Evolutionary conservation across 768 basidiomycete species (phyloP), one percentile per base, ranked within the genome.

Genomic region (Lactifluus rugatus): DNA sequence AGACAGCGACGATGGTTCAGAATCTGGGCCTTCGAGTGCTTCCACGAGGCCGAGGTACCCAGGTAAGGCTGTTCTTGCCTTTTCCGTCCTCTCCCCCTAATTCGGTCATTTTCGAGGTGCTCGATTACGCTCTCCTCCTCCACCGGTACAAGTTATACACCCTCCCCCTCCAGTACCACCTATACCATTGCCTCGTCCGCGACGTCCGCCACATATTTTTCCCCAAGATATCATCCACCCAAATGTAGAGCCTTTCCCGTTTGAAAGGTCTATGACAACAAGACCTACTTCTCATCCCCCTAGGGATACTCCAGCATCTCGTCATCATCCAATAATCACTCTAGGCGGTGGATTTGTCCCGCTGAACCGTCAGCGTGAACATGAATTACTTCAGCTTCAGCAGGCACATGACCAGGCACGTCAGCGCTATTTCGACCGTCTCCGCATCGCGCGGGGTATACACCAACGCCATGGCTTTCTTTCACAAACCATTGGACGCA

Each of bases 341-440:
- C 68, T 87, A 23, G 85, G 85, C 8, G 85, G 85, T 21, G 85
- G 81, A 2, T 63, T 86, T 3, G 70, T 85, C 6, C 74, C 83
- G 10, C 65, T 72, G 17, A 70, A 70, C 42, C 67, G 71, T 13
- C 72, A 63, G 19, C 56, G 50, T 4, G 53, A 59, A 16, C 48
- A 28, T 17, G 58, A 65, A 23, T 45, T 51, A 42, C 8, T 64
- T 56, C 31, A 57, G 56, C 46, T 47, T 39, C 52, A 56, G 50
- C 48, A 51, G 26, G 54, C 28, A 31, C 58, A 31, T 37, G 57
- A 48, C 47, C 64, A 32, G 42, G 44, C 50, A 16, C 50, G 60
- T 47, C 37, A 62, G 51, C 49, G 44, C n/a, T 47, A 52, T n/a
- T 53, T 58, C 58, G 51, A 55, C 2, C 56, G 21, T 48, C 52